Conservation (phyloP, 1,284 basidiomycete genomes). For the Cryptococcus wingfieldii region DNA sequence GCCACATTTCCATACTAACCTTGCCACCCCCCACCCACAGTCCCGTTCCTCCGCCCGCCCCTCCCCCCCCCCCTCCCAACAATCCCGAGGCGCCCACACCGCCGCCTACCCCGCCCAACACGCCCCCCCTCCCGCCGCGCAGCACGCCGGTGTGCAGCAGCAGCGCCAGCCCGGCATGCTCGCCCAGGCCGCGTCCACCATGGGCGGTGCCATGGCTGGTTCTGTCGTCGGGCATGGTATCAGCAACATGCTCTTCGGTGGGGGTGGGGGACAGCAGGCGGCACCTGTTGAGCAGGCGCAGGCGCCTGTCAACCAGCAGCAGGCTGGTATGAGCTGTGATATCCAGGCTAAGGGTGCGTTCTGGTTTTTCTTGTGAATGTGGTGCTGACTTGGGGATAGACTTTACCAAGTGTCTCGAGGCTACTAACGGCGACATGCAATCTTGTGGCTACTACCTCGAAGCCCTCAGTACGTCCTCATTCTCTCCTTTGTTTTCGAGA, state of each 20-base stretch:
- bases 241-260: slow-evolving; percentile 56
- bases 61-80: slow-evolving; percentile 25
- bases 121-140: slow-evolving; percentile 11
- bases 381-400: slow-evolving; percentile 31
- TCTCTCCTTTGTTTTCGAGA: background rate
- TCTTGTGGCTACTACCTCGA: slow-evolving; percentile 57
- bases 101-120: slow-evolving; percentile 34
- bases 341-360: slow-evolving; percentile 54
- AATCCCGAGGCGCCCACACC: slow-evolving; percentile 34
- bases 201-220: slow-evolving; percentile 54
- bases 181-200: slow-evolving; percentile 54
- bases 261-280: slow-evolving; percentile 42
- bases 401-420: slow-evolving; percentile 54
- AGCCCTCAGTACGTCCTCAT: slow-evolving; percentile 40
- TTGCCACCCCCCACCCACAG: background rate
- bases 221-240: slow-evolving; percentile 57
- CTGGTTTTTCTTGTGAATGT: background rate
- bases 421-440: slow-evolving; percentile 54
- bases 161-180: slow-evolving; percentile 40
- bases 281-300: slow-evolving; percentile 26
- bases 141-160: slow-evolving; percentile 17
- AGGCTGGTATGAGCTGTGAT: slow-evolving; percentile 49
- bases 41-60: slow-evolving; percentile 36
- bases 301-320: slow-evolving; percentile 8
- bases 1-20: too few relatives aligned